phyloP scores from a whole-genome alignment of 805 yeast species.

The Lachancea waltii region DNA sequence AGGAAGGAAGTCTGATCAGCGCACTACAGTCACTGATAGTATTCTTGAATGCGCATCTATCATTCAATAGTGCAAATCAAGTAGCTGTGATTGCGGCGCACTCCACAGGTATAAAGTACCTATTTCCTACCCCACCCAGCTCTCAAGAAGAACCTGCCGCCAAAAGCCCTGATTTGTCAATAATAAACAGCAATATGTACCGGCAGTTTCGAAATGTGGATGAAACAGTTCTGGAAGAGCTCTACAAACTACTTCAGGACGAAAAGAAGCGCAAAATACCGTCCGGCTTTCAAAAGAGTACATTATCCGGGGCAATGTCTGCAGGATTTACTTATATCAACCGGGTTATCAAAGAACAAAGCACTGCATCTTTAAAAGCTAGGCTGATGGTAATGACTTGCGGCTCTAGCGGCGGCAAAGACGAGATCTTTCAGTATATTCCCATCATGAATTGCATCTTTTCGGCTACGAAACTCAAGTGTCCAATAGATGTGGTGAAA shows the following conservation, averaged over 20 bases:
- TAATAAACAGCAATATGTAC: conserved; percentile 62
- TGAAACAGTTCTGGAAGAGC: conserved; percentile 56
- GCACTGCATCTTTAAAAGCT: conserved; percentile 46
- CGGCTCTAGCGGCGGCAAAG: conserved; percentile 54
- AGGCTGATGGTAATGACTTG: conserved; percentile 49
- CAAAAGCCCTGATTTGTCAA: conserved; percentile 18
- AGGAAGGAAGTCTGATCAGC: conserved; percentile 44
- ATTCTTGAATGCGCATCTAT: conserved; percentile 78
- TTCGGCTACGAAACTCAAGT: conserved; percentile 88
- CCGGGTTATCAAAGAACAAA: conserved; percentile 48
- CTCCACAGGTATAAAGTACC: conserved; percentile 56
- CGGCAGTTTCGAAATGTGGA: conserved; percentile 78
- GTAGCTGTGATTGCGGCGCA: conserved; percentile 79
- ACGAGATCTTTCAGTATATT: conserved; percentile 74
- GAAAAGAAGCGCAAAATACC: conserved; percentile 22
- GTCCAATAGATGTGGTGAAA: conserved; percentile 87
- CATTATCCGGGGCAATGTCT: conserved; percentile 73
- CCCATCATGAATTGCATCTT: conserved; percentile 94
- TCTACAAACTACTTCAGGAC: conserved; percentile 42
- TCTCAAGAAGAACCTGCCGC: conserved; percentile 8
- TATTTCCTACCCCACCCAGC: conserved; percentile 49
- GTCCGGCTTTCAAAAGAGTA: conserved; percentile 37
- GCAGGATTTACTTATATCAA: conserved; percentile 77
- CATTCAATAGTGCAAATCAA: conserved; percentile 75
- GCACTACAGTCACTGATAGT: conserved; percentile 64